These are phyloP conservation scores for Botrytis paeoniae DNA, from an alignment of 2,329 filamentous ascomycete genomes.

Conservation along the genomic window DNA sequence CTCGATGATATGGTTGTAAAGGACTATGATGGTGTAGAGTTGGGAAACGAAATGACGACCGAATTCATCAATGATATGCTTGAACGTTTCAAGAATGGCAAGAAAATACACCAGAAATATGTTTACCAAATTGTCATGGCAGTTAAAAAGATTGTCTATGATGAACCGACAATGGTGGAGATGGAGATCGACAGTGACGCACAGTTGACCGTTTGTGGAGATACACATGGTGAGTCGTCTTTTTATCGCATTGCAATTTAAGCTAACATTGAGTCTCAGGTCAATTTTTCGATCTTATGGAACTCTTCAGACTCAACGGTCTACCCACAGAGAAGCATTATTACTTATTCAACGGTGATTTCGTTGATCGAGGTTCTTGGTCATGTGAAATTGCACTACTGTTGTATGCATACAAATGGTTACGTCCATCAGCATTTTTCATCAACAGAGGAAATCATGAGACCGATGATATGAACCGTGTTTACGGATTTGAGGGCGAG, in stretches of 20 bases:
- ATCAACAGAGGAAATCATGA: constrained; percentile 98
- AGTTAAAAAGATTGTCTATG: constrained; percentile 83
- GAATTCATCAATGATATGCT: constrained; percentile 99
- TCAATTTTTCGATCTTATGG: constrained; percentile 95
- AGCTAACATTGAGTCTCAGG: constrained; percentile 48
- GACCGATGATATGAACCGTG: constrained; percentile 98
- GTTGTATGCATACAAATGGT: constrained; percentile 95
- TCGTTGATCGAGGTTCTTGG: constrained; percentile 97
- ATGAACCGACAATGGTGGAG: constrained; percentile 97
- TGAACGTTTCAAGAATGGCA: constrained; percentile 89
- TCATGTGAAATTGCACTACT: constrained; percentile 94
- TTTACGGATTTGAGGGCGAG: constrained; percentile 97
- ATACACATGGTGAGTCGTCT: constrained; percentile 75
- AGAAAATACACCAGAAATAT: constrained; percentile 94
- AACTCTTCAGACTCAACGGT: constrained; percentile 91
- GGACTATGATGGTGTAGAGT: constrained; percentile 77
- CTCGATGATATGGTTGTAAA: constrained; percentile 84
- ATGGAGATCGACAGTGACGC: constrained; percentile 74
- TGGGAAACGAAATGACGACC: constrained; percentile 84
- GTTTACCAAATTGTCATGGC: constrained; percentile 94
- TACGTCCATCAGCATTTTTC: constrained; percentile 84
- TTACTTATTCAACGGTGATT: constrained; percentile 98
- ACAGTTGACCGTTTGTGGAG: constrained; percentile 89
- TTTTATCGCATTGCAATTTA: not conserved
- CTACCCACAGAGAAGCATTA: constrained; percentile 79